These are phyloP conservation scores for Karstenula rhodostoma DNA, from an alignment of 2,329 filamentous ascomycete species.

Conservation along the genomic window DNA sequence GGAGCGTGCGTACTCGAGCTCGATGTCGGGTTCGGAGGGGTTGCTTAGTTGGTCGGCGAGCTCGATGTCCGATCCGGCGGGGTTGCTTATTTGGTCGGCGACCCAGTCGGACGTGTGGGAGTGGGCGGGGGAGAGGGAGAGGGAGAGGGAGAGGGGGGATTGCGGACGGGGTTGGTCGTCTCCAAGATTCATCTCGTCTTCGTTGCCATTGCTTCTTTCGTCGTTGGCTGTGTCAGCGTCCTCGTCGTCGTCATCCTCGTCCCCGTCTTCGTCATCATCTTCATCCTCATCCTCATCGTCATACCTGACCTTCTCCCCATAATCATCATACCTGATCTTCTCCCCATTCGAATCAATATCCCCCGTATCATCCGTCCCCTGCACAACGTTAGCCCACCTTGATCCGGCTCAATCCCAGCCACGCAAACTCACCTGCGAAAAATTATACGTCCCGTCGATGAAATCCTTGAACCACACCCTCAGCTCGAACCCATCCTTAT, in stretches of 20 bases:
- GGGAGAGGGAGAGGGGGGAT: not conserved
- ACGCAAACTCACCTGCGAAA: not conserved
- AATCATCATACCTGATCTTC: not conserved
- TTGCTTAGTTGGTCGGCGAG: too few species aligned
- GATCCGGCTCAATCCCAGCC: not conserved
- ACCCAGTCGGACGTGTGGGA: not conserved
- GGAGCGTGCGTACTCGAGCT: not conserved
- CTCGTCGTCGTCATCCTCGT: not conserved
- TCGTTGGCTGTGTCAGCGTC: not conserved
- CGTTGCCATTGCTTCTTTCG: not conserved
- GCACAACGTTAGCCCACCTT: not conserved
- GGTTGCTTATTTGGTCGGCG: not conserved
- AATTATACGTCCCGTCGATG: not conserved
- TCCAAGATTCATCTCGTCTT: not conserved
- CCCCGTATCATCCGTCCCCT: not conserved
- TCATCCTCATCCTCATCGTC: not conserved
- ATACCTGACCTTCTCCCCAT: not conserved
- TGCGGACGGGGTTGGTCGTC: not conserved
- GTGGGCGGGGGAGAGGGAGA: not conserved
- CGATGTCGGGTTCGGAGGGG: too few species aligned
- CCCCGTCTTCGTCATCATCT: not conserved
- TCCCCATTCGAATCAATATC: not conserved
- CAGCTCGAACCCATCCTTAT: not conserved
- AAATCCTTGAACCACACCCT: conserved; percentile 6
- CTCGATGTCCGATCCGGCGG: not conserved